These are phyloP conservation scores for Boletus pseudopeckii DNA, from an alignment of 768 basidiomycete species.

Conservation along the genomic window DNA sequence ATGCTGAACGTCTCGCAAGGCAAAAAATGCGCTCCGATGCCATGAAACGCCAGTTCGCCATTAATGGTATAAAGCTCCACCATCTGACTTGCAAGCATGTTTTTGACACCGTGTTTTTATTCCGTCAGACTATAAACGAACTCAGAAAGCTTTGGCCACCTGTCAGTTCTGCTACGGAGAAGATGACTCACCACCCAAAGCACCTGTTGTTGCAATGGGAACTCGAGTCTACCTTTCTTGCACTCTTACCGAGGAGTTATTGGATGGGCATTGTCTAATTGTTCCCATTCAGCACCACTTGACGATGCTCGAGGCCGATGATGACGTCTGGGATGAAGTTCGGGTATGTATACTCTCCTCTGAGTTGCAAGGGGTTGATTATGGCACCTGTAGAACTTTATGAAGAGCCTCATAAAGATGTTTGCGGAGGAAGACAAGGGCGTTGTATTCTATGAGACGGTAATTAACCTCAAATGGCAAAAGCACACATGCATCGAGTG, in stretches of 20 bases:
- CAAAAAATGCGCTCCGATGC: constrained; percentile 96
- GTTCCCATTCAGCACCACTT: constrained; percentile 95
- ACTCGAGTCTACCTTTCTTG: constrained; percentile 90
- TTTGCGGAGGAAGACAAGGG: constrained; percentile 90
- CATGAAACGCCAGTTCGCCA: constrained; percentile 95
- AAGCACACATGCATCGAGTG: constrained; percentile 93
- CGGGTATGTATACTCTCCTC: constrained; percentile 48
- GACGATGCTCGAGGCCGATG: constrained; percentile 88
- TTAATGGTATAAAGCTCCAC: constrained; percentile 63
- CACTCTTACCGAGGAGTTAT: constrained; percentile 82
- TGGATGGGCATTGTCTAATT: constrained; percentile 89
- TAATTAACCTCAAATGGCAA: constrained; percentile 81
- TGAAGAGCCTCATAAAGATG: constrained; percentile 97
- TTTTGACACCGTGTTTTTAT: background rate
- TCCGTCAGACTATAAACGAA: constrained; percentile 82
- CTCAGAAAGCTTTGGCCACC: constrained; percentile 82
- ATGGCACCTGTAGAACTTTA: constrained; percentile 49
- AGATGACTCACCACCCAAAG: constrained; percentile 85
- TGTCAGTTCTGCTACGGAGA: constrained; percentile 92
- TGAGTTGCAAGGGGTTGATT: background rate
- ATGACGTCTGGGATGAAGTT: constrained; percentile 98
- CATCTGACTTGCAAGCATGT: background rate
- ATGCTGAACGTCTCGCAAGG: constrained; percentile 86
- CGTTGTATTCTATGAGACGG: constrained; percentile 93
- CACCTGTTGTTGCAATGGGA: constrained; percentile 86